phyloP scores from a whole-genome alignment of 306 rosid genomes.

The Citrullus colocynthis region DNA sequence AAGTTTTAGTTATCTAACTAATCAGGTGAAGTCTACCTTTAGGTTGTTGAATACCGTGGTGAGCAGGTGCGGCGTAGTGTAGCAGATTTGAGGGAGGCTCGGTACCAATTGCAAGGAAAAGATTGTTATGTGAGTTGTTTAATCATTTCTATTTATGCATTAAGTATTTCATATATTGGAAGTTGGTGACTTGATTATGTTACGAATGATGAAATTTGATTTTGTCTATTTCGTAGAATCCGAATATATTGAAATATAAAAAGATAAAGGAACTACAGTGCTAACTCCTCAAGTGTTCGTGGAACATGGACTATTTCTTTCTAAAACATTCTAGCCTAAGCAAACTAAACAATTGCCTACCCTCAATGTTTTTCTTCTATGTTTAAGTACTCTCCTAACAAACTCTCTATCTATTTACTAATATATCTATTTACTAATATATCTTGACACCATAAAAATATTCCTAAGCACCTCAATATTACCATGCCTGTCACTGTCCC shows the following conservation, averaged over 20 bases:
- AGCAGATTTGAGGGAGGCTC: constrained; percentile 80
- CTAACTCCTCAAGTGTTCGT: neutral
- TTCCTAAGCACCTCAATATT: too few species aligned
- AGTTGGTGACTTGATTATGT: neutral
- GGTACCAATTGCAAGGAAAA: constrained; percentile 67
- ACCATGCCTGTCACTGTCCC: neutral
- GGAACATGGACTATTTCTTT: neutral
- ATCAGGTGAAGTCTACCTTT: constrained; percentile 8
- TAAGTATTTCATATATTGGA: neutral
- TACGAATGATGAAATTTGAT: neutral
- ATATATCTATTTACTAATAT: too few species aligned
- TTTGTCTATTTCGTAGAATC: neutral
- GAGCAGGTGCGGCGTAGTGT: constrained; percentile 74
- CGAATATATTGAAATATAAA: neutral
- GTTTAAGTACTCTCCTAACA: too few species aligned
- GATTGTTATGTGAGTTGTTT: constrained; percentile 79
- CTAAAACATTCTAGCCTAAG: neutral
- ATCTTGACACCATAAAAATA: too few species aligned
- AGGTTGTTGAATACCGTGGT: constrained; percentile 95
- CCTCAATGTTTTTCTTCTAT: neutral
- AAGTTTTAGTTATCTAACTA: neutral
- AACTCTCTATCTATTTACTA: too few species aligned
- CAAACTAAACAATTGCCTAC: neutral
- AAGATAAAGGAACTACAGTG: neutral
- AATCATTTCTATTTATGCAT: neutral